Percentiles rank a stretch among this genome's conserved stretches.
Conservation (phyloP, 2,329 filamentous ascomycete species). For the Harringtonia aguacate region DNA sequence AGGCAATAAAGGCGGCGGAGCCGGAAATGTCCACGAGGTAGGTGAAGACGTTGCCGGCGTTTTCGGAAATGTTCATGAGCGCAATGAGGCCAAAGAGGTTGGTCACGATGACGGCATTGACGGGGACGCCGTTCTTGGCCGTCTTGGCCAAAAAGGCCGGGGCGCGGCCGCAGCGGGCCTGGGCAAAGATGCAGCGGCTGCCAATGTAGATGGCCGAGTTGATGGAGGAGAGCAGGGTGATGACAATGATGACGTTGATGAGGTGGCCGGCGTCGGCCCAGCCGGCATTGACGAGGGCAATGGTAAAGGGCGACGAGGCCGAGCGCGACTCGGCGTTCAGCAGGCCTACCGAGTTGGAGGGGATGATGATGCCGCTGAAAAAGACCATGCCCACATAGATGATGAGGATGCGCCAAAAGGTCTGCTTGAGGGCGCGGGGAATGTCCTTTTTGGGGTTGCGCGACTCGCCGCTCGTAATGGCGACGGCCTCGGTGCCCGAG, state of each 20-base stretch:
- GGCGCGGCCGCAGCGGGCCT: conserved; percentile 47
- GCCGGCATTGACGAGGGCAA: conserved; percentile 50
- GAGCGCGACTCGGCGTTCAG: conserved; percentile 19
- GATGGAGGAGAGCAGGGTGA: conserved; percentile 56
- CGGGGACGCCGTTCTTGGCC: conserved; percentile 42
- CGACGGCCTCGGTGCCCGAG: conserved; percentile 47
- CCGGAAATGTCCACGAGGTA: conserved; percentile 64
- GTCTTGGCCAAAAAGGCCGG: conserved; percentile 44
- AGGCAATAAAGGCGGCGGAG: conserved; percentile 59
- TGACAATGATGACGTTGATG: conserved; percentile 67
- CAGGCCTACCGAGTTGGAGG: conserved; percentile 41
- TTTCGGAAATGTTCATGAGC: conserved; percentile 20
- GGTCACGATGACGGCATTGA: conserved; percentile 45
- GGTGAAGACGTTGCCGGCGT: conserved; percentile 49
- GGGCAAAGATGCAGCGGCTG: conserved; percentile 46
- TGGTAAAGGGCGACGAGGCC: conserved; percentile 40
- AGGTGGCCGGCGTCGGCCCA: conserved; percentile 58
- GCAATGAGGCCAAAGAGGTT: conserved; percentile 53
- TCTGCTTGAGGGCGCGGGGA: conserved; percentile 55
- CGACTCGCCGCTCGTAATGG: conserved; percentile 57
- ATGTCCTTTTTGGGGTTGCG: conserved; percentile 57
- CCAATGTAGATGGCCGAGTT: conserved; percentile 54
- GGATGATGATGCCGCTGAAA: conserved; percentile 55
- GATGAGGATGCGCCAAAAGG: conserved; percentile 56
- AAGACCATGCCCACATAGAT: conserved; percentile 57